These are phyloP conservation scores for Boeremia lycopersici DNA, from an alignment of 2,329 filamentous ascomycete species.

Conservation along the genomic window DNA sequence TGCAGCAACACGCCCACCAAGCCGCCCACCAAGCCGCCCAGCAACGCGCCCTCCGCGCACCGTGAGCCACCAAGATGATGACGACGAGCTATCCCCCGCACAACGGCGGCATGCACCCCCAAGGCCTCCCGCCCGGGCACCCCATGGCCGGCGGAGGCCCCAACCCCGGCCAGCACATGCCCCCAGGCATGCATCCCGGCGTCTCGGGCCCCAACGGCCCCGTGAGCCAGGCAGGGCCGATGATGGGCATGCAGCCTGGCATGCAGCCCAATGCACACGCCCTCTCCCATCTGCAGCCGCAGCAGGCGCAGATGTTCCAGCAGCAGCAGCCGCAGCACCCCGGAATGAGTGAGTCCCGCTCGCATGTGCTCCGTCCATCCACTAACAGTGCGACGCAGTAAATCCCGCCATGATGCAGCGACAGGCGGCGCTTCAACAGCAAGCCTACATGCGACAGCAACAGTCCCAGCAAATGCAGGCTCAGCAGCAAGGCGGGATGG, in stretches of 20 bases:
- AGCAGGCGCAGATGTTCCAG: slow-evolving; percentile 62
- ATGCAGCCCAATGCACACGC: slow-evolving; percentile 69
- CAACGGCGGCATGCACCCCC: slow-evolving; percentile 75
- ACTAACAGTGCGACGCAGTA: slow-evolving; percentile 30
- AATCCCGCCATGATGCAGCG: slow-evolving; percentile 53
- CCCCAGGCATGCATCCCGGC: slow-evolving; percentile 72
- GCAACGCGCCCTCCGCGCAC: slow-evolving; percentile 13
- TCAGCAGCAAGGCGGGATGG: slow-evolving; percentile 61
- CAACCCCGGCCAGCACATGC: slow-evolving; percentile 72
- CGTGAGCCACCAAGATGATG: slow-evolving; percentile 65
- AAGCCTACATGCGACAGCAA: slow-evolving; percentile 53
- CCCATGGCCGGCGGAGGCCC: slow-evolving; percentile 71
- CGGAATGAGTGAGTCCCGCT: slow-evolving; percentile 43
- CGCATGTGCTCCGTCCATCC: not conserved
- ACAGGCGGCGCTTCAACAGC: slow-evolving; percentile 48
- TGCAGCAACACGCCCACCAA: not conserved
- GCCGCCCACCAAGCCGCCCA: not conserved
- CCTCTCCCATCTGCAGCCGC: slow-evolving; percentile 72
- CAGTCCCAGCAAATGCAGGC: slow-evolving; percentile 61
- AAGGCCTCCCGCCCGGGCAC: slow-evolving; percentile 69
- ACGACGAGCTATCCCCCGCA: slow-evolving; percentile 72
- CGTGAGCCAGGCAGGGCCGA: slow-evolving; percentile 70
- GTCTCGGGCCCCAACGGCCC: slow-evolving; percentile 73
- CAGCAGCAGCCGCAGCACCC: slow-evolving; percentile 55
- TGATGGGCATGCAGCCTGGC: slow-evolving; percentile 81